Conservation (phyloP, 2,329 filamentous ascomycete genomes). For the Trichophyton rubrum region DNA sequence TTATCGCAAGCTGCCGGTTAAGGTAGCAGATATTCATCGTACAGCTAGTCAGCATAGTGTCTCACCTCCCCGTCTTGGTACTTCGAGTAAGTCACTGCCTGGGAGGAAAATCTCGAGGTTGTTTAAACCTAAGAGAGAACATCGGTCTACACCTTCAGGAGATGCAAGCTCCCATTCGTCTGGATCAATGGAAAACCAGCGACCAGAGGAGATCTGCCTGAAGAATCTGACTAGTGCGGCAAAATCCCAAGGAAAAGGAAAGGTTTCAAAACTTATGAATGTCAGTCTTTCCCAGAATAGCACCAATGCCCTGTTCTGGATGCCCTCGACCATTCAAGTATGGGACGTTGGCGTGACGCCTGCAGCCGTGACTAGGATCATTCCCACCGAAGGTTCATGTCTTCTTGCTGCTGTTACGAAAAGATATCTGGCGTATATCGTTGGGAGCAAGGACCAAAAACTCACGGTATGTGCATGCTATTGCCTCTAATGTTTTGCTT, state of each 20-base stretch:
- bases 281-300: conserved; percentile 30
- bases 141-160: conserved; percentile 8
- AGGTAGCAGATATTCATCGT: neutral
- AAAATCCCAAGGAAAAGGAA: conserved; percentile 20
- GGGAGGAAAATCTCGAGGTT: neutral
- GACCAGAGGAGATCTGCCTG: conserved; percentile 30
- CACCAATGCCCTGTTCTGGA: conserved; percentile 30
- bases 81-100: neutral
- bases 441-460: conserved; percentile 32
- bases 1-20: neutral
- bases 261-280: conserved; percentile 21
- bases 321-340: conserved; percentile 27
- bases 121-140: conserved; percentile 5
- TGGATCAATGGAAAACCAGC: conserved; percentile 23
- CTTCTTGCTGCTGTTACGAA: conserved; percentile 29
- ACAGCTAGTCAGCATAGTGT: neutral
- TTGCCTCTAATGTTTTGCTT: neutral
- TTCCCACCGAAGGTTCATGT: conserved; percentile 30
- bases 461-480: conserved; percentile 24
- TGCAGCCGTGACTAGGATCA: conserved; percentile 22
- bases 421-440: conserved; percentile 29
- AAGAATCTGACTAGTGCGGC: conserved; percentile 20
- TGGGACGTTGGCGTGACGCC: conserved; percentile 31
- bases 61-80: neutral
- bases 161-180: conserved; percentile 31